These are phyloP conservation scores for Thinopyrum obtusiflorum DNA, from an alignment of 202 grass and related monocot genomes.

Conservation along the genomic window DNA sequence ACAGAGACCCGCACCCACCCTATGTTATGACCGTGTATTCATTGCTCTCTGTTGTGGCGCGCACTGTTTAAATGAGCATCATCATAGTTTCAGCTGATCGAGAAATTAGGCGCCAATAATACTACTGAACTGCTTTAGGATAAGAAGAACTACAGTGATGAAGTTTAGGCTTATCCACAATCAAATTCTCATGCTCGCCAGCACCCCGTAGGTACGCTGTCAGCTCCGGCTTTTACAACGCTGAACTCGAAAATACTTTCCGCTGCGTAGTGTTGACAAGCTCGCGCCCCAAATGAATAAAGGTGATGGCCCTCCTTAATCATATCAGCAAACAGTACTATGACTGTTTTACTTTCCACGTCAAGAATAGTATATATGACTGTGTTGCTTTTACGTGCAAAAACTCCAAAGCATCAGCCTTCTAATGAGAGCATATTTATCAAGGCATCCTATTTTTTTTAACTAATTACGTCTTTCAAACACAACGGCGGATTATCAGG, in stretches of 20 bases:
- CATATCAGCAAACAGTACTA: background rate
- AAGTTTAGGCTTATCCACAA: background rate
- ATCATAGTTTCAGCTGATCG: background rate
- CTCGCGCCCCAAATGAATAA: background rate
- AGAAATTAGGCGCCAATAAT: no score
- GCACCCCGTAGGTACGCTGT: background rate
- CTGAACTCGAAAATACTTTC: background rate
- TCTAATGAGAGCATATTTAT: no score
- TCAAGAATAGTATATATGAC: background rate
- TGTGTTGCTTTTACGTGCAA: background rate
- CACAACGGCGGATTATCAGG: no score
- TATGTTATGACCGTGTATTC: background rate
- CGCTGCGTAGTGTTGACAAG: slow-evolving; percentile 14
- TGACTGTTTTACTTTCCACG: background rate
- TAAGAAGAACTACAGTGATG: background rate
- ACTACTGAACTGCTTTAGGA: background rate
- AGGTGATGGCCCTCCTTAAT: slow-evolving; percentile 11
- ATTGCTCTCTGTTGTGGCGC: background rate
- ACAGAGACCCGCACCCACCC: background rate
- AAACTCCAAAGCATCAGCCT: background rate
- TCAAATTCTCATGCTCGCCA: background rate
- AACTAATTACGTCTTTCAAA: no score
- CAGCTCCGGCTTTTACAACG: background rate
- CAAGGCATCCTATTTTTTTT: no score
- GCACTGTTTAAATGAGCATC: background rate